Conservation (phyloP, 2,329 filamentous ascomycete species). For the Aspergillus alliaceus region DNA sequence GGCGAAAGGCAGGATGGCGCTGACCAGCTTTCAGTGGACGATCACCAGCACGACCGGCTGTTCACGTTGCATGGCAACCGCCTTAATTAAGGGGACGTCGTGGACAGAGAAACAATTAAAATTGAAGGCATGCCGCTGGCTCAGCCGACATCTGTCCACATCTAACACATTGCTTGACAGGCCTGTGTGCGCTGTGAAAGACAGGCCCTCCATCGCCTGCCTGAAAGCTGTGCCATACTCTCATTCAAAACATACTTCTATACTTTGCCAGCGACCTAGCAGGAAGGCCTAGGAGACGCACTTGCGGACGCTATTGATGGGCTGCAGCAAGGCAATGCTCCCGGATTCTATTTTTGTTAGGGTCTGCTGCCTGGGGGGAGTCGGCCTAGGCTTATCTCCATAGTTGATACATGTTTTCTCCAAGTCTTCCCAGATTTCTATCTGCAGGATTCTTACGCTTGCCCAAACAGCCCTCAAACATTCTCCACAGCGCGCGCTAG, state of each 20-base stretch:
- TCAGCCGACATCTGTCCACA: too few relatives aligned
- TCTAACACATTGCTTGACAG: constrained; percentile 9
- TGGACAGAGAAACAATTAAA: too few relatives aligned
- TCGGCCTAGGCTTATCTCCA: neutral
- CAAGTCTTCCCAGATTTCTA: too few relatives aligned
- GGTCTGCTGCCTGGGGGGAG: neutral
- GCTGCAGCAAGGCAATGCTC: constrained; percentile 18
- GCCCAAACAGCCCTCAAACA: too few relatives aligned
- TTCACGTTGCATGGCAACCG: constrained; percentile 16
- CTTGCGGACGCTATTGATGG: constrained; percentile 22
- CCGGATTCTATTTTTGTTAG: neutral
- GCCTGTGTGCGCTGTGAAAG: constrained; percentile 1
- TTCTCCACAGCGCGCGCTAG: too few relatives aligned
- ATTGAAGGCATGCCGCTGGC: too few relatives aligned
- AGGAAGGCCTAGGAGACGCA: constrained; percentile 14
- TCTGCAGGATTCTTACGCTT: too few relatives aligned
- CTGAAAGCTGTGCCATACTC: constrained; percentile 18
- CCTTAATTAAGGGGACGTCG: constrained; percentile 18
- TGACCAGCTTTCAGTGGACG: neutral
- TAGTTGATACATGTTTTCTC: too few relatives aligned
- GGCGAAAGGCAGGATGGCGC: too few relatives aligned
- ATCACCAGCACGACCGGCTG: constrained; percentile 13
- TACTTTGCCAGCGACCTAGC: constrained; percentile 18
- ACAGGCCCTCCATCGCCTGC: constrained; percentile 18
- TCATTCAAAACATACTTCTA: constrained; percentile 25